Evolutionary conservation across 768 basidiomycete genomes (phyloP).

Genomic region (Paxillus involutus): DNA sequence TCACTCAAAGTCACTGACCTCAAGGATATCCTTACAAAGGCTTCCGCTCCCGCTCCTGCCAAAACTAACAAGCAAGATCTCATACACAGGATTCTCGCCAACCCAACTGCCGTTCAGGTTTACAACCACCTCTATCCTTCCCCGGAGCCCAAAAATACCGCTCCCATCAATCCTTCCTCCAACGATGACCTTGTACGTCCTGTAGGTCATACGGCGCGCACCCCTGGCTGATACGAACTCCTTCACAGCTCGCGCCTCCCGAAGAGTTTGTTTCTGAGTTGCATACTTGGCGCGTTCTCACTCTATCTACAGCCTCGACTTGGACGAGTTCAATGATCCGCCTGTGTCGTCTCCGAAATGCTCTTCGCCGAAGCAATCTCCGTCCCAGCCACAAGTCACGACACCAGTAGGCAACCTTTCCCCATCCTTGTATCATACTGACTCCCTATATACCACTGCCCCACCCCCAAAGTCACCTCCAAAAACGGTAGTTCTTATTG

Average conservation of each 20-base stretch:
- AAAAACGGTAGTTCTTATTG: background rate
- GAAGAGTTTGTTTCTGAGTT: constrained; percentile 24
- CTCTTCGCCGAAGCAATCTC: constrained; percentile 5
- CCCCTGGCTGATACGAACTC: constrained; percentile 2
- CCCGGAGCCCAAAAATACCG: constrained; percentile 15
- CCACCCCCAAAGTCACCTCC: constrained; percentile 4
- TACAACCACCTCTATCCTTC: constrained; percentile 44
- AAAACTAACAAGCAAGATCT: constrained; percentile 70
- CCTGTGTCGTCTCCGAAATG: constrained; percentile 8
- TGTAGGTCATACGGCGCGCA: background rate
- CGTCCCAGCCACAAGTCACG: background rate
- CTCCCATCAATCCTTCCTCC: constrained; percentile 1
- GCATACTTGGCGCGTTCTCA: background rate
- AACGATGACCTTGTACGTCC: constrained; percentile 30
- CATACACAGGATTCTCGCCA: constrained; percentile 58
- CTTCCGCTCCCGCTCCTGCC: constrained; percentile 45
- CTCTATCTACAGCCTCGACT: constrained; percentile 38
- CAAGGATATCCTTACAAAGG: constrained; percentile 57
- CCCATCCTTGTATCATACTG: background rate
- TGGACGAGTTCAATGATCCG: constrained; percentile 23
- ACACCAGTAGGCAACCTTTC: background rate
- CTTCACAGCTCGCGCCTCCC: constrained; percentile 30
- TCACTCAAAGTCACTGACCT: constrained; percentile 74
- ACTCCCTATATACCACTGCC: constrained; percentile 1
- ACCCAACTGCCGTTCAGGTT: constrained; percentile 46